phyloP scores from a whole-genome alignment of 352 stramenopile species.

The Saprolegnia parasitica region DNA sequence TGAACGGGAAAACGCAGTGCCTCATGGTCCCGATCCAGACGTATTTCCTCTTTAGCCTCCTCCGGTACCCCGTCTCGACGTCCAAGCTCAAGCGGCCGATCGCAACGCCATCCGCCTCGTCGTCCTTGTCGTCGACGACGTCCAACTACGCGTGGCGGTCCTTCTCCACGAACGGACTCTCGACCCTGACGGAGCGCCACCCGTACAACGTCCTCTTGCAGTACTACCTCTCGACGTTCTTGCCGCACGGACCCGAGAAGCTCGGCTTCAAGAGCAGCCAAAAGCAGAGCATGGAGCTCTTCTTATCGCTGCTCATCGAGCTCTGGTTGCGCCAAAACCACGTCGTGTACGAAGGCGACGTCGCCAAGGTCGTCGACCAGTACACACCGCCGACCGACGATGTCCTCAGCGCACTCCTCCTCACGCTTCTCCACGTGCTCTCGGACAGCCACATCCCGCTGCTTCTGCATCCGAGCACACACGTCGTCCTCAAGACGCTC shows the following conservation, averaged over 20 bases:
- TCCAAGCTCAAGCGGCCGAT: constrained; percentile 51
- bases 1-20: constrained; percentile 40
- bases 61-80: constrained; percentile 67
- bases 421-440: constrained; percentile 79
- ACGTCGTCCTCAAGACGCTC: constrained; percentile 22
- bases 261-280: constrained; percentile 71
- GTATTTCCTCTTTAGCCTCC: constrained; percentile 81
- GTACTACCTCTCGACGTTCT: constrained; percentile 75
- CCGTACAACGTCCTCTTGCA: constrained; percentile 82
- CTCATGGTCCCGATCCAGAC: constrained; percentile 80
- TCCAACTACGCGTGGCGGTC: constrained; percentile 51
- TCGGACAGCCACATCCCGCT: constrained; percentile 45
- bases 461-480: constrained; percentile 20
- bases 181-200: constrained; percentile 58
- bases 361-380: constrained; percentile 41
- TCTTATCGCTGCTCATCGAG: constrained; percentile 81
- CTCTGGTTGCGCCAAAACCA: constrained; percentile 87
- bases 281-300: constrained; percentile 71
- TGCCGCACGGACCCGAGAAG: constrained; percentile 45
- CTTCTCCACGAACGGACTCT: constrained; percentile 63
- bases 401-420: constrained; percentile 65
- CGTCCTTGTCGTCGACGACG: constrained; percentile 13
- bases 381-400: constrained; percentile 84
- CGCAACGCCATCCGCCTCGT: constrained; percentile 5
- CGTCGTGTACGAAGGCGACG: constrained; percentile 45